Evolutionary conservation across 2,329 filamentous ascomycete genomes (phyloP), one percentile per base, ranked within the genome.

Genomic region (Hyphodiscus sp.): DNA sequence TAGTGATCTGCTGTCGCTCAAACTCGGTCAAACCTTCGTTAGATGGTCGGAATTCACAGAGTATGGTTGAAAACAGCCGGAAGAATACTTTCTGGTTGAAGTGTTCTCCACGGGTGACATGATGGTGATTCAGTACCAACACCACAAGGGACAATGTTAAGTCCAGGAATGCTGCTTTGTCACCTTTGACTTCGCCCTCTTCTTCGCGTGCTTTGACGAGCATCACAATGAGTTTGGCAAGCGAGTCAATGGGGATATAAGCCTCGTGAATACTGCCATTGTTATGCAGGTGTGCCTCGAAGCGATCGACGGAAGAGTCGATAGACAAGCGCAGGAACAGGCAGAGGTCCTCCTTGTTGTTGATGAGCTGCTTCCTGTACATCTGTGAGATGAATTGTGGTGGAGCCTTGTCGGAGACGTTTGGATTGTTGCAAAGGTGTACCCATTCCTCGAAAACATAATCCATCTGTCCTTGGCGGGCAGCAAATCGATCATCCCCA

Each of bases 361-460:
- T 81, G 65, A 97, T 81, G 18, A 94, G 76, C 57, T 86, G 81
- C 59, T 81, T 81, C 53, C 84, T 78, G 63, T 92, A 86, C 65
- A 97, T 75, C 69, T 97, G 92, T 63, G 87, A 83, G 45, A 96
- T 81, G 70, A 97, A 97, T 1, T 88, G 81, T 6, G 80, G 74
- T 51, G 84, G 77, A 0, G 85, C 81, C 65, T 86, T 87, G 57
- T 90, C 86, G 3, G 86, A 84, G 3, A 86, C 82, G 61, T 85
- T 83, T n/a, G 83, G 80, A 63, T 90, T 89, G 69, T 87, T 87
- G 72, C 80, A 86, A 8, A 96, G 79, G 55, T 86, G 84, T 26
- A 92, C 81, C 94, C 94, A 99, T 72, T 99, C 94, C 44, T 92
- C 91, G 65, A 99, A 96, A 19, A 96, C 80, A 67, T 99, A 97